Conservation (phyloP, 768 basidiomycete species). For the Clitopilus passeckerianus region DNA sequence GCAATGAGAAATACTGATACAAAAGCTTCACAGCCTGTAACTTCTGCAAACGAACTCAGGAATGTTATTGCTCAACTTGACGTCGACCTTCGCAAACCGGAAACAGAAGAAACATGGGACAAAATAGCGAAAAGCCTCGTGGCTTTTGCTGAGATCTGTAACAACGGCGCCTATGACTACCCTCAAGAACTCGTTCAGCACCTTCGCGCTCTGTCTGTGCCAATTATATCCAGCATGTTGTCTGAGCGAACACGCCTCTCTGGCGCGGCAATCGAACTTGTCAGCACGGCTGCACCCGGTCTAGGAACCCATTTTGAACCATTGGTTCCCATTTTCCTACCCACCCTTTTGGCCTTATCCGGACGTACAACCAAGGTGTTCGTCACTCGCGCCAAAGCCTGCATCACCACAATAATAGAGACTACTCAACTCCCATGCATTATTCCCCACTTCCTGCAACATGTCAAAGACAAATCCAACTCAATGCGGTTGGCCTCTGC, state of each 20-base stretch:
- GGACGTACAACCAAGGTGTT: constrained; percentile 78
- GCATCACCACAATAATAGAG: constrained; percentile 59
- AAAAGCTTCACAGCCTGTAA: background rate
- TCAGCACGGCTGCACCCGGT: constrained; percentile 46
- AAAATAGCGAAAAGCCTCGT: constrained; percentile 47
- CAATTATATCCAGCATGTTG: constrained; percentile 53
- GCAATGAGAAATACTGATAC: too few species aligned
- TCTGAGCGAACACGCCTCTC: constrained; percentile 77
- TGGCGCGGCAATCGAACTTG: constrained; percentile 56
- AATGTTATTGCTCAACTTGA: background rate
- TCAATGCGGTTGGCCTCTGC: constrained; percentile 60
- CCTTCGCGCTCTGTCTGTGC: constrained; percentile 47
- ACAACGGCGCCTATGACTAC: constrained; percentile 47
- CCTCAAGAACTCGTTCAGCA: constrained; percentile 44
- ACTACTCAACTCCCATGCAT: constrained; percentile 62
- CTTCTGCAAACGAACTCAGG: background rate
- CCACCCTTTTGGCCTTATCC: constrained; percentile 62
- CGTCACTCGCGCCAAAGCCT: constrained; percentile 56
- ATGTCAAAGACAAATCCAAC: constrained; percentile 63
- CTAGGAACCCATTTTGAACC: constrained; percentile 64
- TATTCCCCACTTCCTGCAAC: constrained; percentile 53
- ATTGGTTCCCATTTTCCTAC: constrained; percentile 62
- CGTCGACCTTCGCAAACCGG: constrained; percentile 32
- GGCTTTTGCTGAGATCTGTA: constrained; percentile 41
- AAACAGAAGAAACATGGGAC: constrained; percentile 83